Conservation (phyloP, 306 rosid genomes). For the Clitoria ternatea region DNA sequence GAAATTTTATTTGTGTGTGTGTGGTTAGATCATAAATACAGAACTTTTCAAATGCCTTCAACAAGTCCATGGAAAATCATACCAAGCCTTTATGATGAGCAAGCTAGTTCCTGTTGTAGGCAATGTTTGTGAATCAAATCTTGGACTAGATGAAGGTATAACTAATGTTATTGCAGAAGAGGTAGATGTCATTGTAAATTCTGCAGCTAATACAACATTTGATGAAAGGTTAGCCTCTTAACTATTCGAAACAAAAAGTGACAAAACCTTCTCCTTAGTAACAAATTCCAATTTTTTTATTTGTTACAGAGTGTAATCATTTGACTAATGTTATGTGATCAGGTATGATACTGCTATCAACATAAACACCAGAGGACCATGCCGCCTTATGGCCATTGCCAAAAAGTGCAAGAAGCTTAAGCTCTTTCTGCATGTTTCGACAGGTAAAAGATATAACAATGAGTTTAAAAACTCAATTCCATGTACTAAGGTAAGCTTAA, state of each 20-base stretch:
- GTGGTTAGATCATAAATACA: conserved; percentile 71
- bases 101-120: conserved; percentile 87
- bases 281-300: not conserved
- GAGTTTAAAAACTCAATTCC: not conserved
- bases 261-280: not conserved
- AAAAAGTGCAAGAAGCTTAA: conserved; percentile 81
- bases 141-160: conserved; percentile 58
- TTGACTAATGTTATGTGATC: not conserved
- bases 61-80: conserved; percentile 77
- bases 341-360: conserved; percentile 86
- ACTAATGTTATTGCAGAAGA: conserved; percentile 53
- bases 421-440: conserved; percentile 90
- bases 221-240: conserved; percentile 67
- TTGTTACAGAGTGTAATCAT: conserved; percentile 1
- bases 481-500: not conserved
- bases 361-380: conserved; percentile 85
- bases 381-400: conserved; percentile 72
- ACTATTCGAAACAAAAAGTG: no score
- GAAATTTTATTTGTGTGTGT: not conserved
- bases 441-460: conserved; percentile 43
- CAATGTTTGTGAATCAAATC: conserved; percentile 69
- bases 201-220: conserved; percentile 93
- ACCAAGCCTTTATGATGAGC: conserved; percentile 74
- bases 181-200: conserved; percentile 83
- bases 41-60: conserved; percentile 81